Base-by-base conservation (phyloP, 2,329 filamentous ascomycete genomes). In the Cytospora piceae region DNA sequence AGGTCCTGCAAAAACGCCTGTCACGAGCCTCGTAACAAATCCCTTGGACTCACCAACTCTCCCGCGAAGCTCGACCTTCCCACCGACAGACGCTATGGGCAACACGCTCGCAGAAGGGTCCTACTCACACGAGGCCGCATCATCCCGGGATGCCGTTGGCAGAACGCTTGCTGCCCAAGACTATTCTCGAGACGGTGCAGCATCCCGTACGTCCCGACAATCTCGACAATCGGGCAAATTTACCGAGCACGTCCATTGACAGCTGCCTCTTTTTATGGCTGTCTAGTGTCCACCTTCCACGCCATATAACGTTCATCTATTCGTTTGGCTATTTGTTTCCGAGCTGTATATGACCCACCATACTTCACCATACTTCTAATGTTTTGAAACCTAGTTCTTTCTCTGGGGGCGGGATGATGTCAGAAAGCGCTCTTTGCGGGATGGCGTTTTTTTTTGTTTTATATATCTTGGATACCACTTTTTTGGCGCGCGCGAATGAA, bases 1-100 rank as follows among this genome's bases (percentile, higher is more conserved):
- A n/a, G 85, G 88, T n/a, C 89, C 89, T 20, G 87, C 84, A 22
- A 83, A 87, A 62, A 87, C 85, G 4, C 85, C 88, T 0, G 78
- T 90, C 20, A 83, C 85, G 65, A 58, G 66, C 29, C 55, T 59
- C 37, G 56, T 58, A 4, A 59, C 66, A 17, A 67, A 39, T 22
- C 58, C 58, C 9, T 46, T 67, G 20, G 63, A 67, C 46, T 57
- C 66, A 17, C 66, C 66, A 2, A 63, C 59, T 9, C 55, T 67
- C 5, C 63, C 66, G 32, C 66, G 56, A 11, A 62, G 49, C 20
- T 66, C 63, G 24, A 67, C 56, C 3, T 61, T 63, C 14, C 66
- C 66, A 1, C 53, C 63, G 15, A 34, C 66, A n/a, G 70, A 74
- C 27, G 58, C 69, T 20, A 62, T 71, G 22, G 70, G 70, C 51